These are phyloP conservation scores for Spergularia marina DNA, from an alignment of 148 eudicot species.

Conservation along the genomic window DNA sequence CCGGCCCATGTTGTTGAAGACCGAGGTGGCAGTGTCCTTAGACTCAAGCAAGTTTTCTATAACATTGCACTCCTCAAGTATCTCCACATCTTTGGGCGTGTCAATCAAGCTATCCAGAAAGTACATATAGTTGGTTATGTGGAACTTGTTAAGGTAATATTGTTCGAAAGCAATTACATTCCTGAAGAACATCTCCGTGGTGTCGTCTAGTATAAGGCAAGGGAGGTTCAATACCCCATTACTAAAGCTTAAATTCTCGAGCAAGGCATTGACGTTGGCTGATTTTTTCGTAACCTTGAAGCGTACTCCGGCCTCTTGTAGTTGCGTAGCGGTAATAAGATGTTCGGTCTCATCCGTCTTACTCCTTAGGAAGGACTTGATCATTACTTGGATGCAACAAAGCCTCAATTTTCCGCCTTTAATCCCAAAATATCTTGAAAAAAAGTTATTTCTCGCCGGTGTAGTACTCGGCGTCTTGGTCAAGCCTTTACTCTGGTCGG, in stretches of 20 bases:
- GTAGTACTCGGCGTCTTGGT: not conserved
- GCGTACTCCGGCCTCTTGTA: not conserved
- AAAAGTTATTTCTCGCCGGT: too few relatives aligned
- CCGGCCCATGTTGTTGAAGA: not conserved
- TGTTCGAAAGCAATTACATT: constrained; percentile 2
- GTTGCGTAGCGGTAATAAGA: not conserved
- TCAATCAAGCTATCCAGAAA: not conserved
- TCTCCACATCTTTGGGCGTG: not conserved
- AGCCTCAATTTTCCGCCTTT: too few relatives aligned
- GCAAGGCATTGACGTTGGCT: not conserved
- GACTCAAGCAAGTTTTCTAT: not conserved
- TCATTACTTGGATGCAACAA: too few relatives aligned
- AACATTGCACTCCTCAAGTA: not conserved
- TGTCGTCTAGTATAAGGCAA: not conserved
- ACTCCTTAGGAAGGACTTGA: too few relatives aligned
- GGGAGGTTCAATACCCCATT: not conserved
- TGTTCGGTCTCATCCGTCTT: too few relatives aligned
- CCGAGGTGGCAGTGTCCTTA: not conserved
- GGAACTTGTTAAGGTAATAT: not conserved
- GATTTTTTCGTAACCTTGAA: not conserved
- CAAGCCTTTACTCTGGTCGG: not conserved
- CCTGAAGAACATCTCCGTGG: not conserved
- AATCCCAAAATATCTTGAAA: too few relatives aligned
- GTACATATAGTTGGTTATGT: not conserved
- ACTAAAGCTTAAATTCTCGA: not conserved